Evolutionary conservation across 2,329 filamentous ascomycete genomes (phyloP).

Genomic region (Penicillium oxalicum): DNA sequence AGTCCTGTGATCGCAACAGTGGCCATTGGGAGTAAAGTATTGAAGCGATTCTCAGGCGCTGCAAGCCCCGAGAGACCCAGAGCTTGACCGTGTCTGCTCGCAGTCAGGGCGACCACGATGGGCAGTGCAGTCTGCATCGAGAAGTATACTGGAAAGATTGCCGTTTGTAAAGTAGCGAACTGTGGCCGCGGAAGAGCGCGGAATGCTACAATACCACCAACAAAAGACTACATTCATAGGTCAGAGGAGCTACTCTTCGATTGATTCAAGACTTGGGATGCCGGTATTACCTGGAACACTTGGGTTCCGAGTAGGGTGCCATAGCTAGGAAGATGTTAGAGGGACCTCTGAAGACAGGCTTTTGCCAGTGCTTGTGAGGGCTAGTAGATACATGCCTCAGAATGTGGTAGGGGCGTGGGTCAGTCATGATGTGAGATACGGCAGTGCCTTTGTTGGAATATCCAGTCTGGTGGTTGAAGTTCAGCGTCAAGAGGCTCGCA

Average conservation of each 20-base stretch:
- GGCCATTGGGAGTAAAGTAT: slow-evolving; percentile 62
- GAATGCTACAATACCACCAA: slow-evolving; percentile 68
- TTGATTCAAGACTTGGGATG: no score
- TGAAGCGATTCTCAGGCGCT: slow-evolving; percentile 55
- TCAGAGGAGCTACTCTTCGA: not conserved
- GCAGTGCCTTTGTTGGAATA: not conserved
- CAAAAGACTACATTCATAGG: slow-evolving; percentile 57
- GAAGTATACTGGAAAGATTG: slow-evolving; percentile 79
- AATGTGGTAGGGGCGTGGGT: slow-evolving; percentile 32
- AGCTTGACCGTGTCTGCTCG: slow-evolving; percentile 53
- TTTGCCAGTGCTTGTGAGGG: no score
- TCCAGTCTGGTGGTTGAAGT: slow-evolving; percentile 1
- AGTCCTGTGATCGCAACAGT: slow-evolving; percentile 66
- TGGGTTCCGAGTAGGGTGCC: slow-evolving; percentile 81
- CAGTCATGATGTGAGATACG: slow-evolving; percentile 20
- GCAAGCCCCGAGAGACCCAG: slow-evolving; percentile 31
- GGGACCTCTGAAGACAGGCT: not conserved
- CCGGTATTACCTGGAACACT: slow-evolving; percentile 65
- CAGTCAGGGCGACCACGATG: slow-evolving; percentile 68
- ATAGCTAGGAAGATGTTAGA: slow-evolving; percentile 53
- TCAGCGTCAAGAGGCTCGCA: slow-evolving; percentile 4
- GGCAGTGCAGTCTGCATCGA: slow-evolving; percentile 72
- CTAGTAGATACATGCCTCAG: slow-evolving; percentile 21
- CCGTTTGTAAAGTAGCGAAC: slow-evolving; percentile 74
- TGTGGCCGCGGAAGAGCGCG: slow-evolving; percentile 68